Conservation (phyloP, 345 rosid species). For the Eucalyptus sp. region DNA sequence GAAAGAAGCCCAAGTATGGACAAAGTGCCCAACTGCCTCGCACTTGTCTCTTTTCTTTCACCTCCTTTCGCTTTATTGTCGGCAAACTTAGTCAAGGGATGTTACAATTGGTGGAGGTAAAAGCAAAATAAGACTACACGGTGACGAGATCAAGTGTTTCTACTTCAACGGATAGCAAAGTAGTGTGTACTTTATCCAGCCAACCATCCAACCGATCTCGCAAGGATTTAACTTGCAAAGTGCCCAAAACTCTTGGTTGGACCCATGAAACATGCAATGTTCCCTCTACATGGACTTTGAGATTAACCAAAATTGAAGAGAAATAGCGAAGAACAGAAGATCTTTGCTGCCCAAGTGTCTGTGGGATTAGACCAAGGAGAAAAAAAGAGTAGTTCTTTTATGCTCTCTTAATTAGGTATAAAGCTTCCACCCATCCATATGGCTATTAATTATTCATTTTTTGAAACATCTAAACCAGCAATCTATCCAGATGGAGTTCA, state of each 20-base stretch:
- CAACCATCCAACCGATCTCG: constrained; percentile 67
- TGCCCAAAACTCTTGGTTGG: constrained; percentile 92
- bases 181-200: constrained; percentile 16
- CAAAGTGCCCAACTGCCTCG: not conserved
- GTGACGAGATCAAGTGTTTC: constrained; percentile 93
- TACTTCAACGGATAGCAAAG: constrained; percentile 58
- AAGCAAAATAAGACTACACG: constrained; percentile 8
- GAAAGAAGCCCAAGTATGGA: not conserved
- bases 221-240: constrained; percentile 73
- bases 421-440: no score
- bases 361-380: not conserved
- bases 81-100: not conserved
- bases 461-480: no score
- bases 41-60: not conserved
- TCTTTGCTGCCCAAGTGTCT: not conserved
- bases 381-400: not conserved
- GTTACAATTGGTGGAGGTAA: not conserved
- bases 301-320: not conserved
- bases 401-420: no score
- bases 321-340: no score
- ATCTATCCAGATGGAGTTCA: no score
- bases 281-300: constrained; percentile 4
- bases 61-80: not conserved
- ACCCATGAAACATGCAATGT: constrained; percentile 63
- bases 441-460: no score